These are phyloP conservation scores for Leccinum ochraceum DNA, from an alignment of 768 basidiomycete genomes.

Conservation along the genomic window DNA sequence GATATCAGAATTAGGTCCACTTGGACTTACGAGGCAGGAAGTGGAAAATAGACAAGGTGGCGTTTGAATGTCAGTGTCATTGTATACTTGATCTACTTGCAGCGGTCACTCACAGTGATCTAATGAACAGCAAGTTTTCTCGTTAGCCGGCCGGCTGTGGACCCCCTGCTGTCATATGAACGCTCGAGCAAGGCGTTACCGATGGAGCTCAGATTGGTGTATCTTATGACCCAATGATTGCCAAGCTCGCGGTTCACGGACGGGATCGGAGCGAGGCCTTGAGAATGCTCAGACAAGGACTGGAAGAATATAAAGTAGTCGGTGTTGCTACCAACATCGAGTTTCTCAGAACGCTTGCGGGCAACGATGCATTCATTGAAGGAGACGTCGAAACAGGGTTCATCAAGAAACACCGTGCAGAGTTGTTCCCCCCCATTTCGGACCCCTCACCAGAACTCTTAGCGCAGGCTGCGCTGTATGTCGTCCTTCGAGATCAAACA, in stretches of 20 bases:
- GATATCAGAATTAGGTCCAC: too few relatives aligned
- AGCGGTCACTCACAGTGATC: too few relatives aligned
- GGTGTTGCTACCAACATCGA: constrained; percentile 92
- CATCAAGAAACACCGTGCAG: constrained; percentile 84
- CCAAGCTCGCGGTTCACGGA: constrained; percentile 89
- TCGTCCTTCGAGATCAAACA: constrained; percentile 64
- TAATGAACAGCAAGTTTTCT: too few relatives aligned
- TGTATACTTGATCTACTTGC: too few relatives aligned
- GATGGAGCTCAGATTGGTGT: constrained; percentile 82
- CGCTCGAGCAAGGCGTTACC: constrained; percentile 81
- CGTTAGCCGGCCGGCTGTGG: too few relatives aligned
- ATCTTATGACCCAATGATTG: constrained; percentile 91
- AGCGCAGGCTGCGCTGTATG: constrained; percentile 78
- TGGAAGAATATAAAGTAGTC: constrained; percentile 88
- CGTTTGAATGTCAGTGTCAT: too few relatives aligned
- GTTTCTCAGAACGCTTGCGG: constrained; percentile 78
- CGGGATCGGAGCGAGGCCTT: constrained; percentile 82
- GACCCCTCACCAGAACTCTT: constrained; percentile 63
- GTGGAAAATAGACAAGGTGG: too few relatives aligned
- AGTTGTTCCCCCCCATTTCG: constrained; percentile 69
- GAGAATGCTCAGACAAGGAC: constrained; percentile 72
- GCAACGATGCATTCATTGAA: constrained; percentile 71
- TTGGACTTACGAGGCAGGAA: too few relatives aligned
- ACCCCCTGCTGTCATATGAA: too few relatives aligned
- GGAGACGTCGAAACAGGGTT: constrained; percentile 92